A percentile compares a stretch with the other conserved stretches of the same genome.
These are phyloP conservation scores for Aspergillus baeticus DNA, from an alignment of 495 filamentous ascomycete genomes.

Conservation along the genomic window DNA sequence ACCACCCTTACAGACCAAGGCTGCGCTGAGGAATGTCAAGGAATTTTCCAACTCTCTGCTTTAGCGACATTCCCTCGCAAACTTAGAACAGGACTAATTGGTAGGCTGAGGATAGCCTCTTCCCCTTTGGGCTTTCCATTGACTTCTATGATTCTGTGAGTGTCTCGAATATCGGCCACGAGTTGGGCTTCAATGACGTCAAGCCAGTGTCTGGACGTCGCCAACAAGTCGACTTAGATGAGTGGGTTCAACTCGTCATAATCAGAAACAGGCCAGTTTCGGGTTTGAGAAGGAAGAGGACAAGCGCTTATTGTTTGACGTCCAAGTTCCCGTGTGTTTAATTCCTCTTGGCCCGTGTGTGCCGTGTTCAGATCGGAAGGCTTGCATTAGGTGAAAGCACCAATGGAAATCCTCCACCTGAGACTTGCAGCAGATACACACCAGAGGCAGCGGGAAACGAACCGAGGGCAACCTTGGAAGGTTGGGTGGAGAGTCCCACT, in stretches of 20 bases:
- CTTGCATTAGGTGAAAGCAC: background rate
- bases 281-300: background rate
- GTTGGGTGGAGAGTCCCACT: slow-evolving; percentile 5
- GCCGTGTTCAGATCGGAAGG: slow-evolving; percentile 8
- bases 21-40: background rate
- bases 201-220: too few species aligned
- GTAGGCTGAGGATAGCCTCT: too few species aligned
- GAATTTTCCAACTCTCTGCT: background rate
- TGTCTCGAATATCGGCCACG: too few species aligned
- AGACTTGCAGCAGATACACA: background rate
- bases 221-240: too few species aligned
- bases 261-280: background rate
- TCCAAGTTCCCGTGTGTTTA: slow-evolving; percentile 1
- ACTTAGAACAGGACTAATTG: too few species aligned
- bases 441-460: background rate
- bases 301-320: background rate
- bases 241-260: too few species aligned
- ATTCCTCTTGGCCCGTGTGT: background rate
- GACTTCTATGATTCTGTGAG: too few species aligned
- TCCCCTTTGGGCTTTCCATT: too few species aligned
- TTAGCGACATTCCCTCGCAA: too few species aligned
- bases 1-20: background rate
- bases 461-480: background rate
- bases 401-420: background rate
- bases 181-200: too few species aligned